These are phyloP conservation scores for Sugiyamaella castrensis DNA, from an alignment of 1,139 yeast species.

Conservation along the genomic window DNA sequence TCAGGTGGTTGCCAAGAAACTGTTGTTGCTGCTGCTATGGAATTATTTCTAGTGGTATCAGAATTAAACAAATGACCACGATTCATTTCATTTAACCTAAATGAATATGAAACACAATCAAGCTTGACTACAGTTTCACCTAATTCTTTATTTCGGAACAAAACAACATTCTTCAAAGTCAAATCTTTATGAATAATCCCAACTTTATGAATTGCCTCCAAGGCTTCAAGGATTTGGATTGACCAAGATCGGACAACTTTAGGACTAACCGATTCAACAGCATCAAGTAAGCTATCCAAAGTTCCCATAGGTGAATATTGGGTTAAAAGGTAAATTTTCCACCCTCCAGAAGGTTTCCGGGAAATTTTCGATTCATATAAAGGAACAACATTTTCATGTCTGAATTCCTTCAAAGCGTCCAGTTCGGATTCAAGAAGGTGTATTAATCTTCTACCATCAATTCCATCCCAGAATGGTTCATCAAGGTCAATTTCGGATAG, in stretches of 20 bases:
- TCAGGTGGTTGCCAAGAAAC: constrained; percentile 78
- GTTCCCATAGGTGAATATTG: constrained; percentile 62
- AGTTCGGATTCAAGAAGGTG: constrained; percentile 73
- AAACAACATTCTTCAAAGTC: constrained; percentile 56
- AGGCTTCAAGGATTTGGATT: constrained; percentile 76
- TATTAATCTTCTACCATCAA: constrained; percentile 66
- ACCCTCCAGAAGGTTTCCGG: constrained; percentile 44
- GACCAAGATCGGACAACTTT: constrained; percentile 86
- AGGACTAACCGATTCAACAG: constrained; percentile 64
- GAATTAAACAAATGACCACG: constrained; percentile 32
- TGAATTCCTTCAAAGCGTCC: constrained; percentile 53
- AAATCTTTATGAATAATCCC: constrained; percentile 75
- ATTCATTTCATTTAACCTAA: constrained; percentile 59
- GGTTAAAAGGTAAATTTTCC: constrained; percentile 68
- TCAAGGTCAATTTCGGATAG: constrained; percentile 66
- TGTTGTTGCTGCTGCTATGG: too few relatives aligned
- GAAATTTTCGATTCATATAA: constrained; percentile 65
- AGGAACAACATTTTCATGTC: constrained; percentile 62
- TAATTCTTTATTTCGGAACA: constrained; percentile 49
- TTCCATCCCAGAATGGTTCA: constrained; percentile 63
- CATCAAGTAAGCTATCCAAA: constrained; percentile 62
- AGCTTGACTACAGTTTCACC: constrained; percentile 61
- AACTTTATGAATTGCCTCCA: constrained; percentile 76
- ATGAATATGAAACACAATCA: constrained; percentile 69
- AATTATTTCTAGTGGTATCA: constrained; percentile 21